Conservation (phyloP, 257 asterid genomes). For the Cordia subcordata region DNA sequence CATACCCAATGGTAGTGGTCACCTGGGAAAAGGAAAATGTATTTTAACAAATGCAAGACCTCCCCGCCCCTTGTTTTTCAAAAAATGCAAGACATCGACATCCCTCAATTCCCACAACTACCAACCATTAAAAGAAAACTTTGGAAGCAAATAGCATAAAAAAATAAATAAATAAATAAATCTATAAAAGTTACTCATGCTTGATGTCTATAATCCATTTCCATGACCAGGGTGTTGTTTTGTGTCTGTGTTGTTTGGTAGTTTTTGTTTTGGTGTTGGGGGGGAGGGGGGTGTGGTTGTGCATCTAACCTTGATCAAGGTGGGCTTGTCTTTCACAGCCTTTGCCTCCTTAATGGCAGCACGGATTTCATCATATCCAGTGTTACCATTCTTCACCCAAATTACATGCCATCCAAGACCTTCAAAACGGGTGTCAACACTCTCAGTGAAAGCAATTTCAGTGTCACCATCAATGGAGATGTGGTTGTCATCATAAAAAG, state of each 20-base stretch:
- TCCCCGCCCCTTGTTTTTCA: no score
- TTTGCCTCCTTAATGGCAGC: constrained; percentile 87
- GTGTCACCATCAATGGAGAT: constrained; percentile 89
- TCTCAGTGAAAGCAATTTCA: constrained; percentile 79
- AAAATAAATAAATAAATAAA: constrained; percentile 2
- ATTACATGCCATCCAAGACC: constrained; percentile 88
- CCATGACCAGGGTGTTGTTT: no score
- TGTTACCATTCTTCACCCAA: constrained; percentile 88
- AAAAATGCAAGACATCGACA: no score
- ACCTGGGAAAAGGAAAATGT: constrained; percentile 32
- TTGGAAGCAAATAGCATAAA: neutral
- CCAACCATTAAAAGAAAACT: constrained; percentile 3
- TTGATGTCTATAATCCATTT: neutral
- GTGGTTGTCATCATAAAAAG: constrained; percentile 80
- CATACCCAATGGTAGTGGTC: constrained; percentile 77
- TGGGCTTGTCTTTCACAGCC: constrained; percentile 78
- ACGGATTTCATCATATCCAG: constrained; percentile 82
- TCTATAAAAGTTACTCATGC: constrained; percentile 1
- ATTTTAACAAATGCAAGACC: constrained; percentile 3
- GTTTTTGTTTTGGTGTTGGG: no score
- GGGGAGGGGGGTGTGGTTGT: no score
- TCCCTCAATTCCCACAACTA: no score
- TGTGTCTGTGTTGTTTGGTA: no score
- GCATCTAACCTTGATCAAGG: constrained; percentile 63
- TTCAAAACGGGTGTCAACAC: constrained; percentile 63